Percentiles rank a stretch among this genome's conserved stretches.
Evolutionary conservation across 2,329 filamentous ascomycete species (phyloP).

Genomic region (Pleoardoris graminearum): DNA sequence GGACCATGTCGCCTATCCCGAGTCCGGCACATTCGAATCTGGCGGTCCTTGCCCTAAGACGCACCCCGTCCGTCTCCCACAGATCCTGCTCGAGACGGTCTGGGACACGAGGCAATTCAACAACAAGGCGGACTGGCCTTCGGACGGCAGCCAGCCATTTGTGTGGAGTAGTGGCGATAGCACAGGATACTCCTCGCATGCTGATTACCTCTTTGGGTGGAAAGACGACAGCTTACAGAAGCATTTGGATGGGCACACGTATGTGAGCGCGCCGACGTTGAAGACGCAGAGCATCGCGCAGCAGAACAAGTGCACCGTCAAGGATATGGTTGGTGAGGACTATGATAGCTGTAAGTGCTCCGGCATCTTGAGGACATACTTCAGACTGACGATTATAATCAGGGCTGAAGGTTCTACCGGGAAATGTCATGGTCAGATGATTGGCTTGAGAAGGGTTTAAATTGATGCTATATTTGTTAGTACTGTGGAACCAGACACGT

Average conservation of each 20-base stretch:
- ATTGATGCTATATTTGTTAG: no score
- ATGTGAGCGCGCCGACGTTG: constrained; percentile 33
- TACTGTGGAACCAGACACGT: no score
- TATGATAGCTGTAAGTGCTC: constrained; percentile 35
- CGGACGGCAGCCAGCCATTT: constrained; percentile 38
- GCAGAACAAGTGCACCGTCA: constrained; percentile 39
- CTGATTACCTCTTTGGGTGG: constrained; percentile 41
- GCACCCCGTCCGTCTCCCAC: constrained; percentile 34
- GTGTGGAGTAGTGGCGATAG: constrained; percentile 36
- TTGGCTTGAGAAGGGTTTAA: background rate
- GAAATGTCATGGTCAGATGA: constrained; percentile 13
- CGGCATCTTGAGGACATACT: background rate
- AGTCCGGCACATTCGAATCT: constrained; percentile 38
- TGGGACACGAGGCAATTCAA: constrained; percentile 40
- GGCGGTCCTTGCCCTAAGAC: constrained; percentile 33
- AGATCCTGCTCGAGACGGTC: constrained; percentile 39
- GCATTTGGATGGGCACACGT: constrained; percentile 35
- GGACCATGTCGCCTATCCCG: constrained; percentile 52
- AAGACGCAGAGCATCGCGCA: constrained; percentile 40
- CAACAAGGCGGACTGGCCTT: constrained; percentile 38
- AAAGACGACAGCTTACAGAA: constrained; percentile 35
- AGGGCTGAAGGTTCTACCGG: constrained; percentile 19
- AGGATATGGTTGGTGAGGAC: constrained; percentile 37
- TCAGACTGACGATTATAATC: background rate
- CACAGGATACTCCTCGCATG: constrained; percentile 34